Evolutionary conservation across 805 yeast genomes (phyloP), one percentile per base, ranked within the genome.

Genomic region (Starmerella scarabaei): DNA sequence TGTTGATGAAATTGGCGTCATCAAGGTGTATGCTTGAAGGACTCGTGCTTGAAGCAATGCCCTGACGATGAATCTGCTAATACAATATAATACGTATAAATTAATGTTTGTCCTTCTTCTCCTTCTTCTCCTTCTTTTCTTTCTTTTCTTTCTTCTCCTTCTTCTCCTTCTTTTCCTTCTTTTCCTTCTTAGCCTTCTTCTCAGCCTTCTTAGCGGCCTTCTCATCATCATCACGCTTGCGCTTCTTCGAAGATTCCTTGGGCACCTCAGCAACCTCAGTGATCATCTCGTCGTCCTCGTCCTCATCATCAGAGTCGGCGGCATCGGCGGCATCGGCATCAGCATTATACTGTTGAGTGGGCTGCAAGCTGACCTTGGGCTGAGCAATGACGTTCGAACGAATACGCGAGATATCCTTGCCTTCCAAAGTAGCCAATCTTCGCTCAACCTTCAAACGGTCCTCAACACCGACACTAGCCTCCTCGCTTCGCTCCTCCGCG

Each of bases 401-500:
- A 31, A 94, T 79, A 69, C 94, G 79, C 60, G 86, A 66, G 39
- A 50, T 43, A 62, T 91, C 97, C 65, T 94, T 83, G 53, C 98
- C 98, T 67, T 91, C 98, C 53, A 91, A 71, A 45, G 86, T 82
- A 61, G 94, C 82, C 55, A 91, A 75, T 69, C 98, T 80, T 44
- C 83, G 72, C 67, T 91, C 98, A 55, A 91, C 88, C 71, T 84
- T 85, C 52, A 83, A 76, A 67, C 98, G 78, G 52, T 81, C 88
- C 52, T 77, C 80, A 53, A 83, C 69, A 58, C 98, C 98, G 56
- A 86, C 72, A 53, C 86, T 93, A 49, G 96, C 95, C 48, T 83
- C 74, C 58, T 91, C 97, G 54, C 84, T 93, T 65, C 96, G 77
- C 56, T 91, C 97, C 69, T 91, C 98, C 50, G 96, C 80, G 47